Conservation (phyloP, 345 rosid species). For the Viola odorata region DNA sequence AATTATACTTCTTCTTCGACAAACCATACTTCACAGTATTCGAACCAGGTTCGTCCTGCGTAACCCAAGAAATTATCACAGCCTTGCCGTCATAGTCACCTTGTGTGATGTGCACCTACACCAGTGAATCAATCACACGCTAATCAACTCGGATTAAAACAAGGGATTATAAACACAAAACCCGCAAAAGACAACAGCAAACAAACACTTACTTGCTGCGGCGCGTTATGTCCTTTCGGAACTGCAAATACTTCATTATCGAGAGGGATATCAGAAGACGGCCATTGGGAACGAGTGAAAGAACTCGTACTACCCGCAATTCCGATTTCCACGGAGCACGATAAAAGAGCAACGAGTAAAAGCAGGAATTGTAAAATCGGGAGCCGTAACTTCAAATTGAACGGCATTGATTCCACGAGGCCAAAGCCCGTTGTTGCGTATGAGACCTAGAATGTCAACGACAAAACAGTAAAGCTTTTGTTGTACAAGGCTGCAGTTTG, state of each 20-base stretch:
- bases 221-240: constrained; percentile 39
- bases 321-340: not conserved
- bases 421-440: no score
- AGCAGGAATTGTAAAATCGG: constrained; percentile 3
- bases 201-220: constrained; percentile 33
- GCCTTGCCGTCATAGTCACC: constrained; percentile 42
- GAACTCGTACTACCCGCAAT: constrained; percentile 34
- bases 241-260: constrained; percentile 32
- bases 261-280: constrained; percentile 34
- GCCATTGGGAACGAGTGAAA: constrained; percentile 32
- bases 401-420: no score
- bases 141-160: not conserved
- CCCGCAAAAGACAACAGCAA: not conserved
- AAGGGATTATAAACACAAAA: not conserved
- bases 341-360: not conserved
- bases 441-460: no score
- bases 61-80: constrained; percentile 42
- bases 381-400: not conserved
- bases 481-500: no score
- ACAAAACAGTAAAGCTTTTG: no score
- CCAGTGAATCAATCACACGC: not conserved
- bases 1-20: constrained; percentile 22
- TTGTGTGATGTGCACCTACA: constrained; percentile 41
- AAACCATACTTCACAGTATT: constrained; percentile 27
- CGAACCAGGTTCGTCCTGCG: constrained; percentile 22